phyloP scores from a whole-genome alignment of 1,284 basidiomycete species.

The Heliocybe sulcata region DNA sequence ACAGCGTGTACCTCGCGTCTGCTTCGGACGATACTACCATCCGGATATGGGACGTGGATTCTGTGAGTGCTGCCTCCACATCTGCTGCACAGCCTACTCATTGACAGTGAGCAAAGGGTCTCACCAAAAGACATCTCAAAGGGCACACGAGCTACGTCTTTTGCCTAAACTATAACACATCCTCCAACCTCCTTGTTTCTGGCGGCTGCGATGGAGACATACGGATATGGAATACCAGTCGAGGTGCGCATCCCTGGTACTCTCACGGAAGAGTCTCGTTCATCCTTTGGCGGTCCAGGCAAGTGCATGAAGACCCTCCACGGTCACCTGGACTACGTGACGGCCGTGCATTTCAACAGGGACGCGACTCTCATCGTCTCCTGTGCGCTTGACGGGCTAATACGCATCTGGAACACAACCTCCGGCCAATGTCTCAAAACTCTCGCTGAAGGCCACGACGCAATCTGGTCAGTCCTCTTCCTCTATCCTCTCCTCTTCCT shows the following conservation, averaged over 20 bases:
- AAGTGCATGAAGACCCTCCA: constrained; percentile 79
- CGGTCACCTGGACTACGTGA: constrained; percentile 93
- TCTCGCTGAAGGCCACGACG: constrained; percentile 84
- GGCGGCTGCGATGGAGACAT: constrained; percentile 92
- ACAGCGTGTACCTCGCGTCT: constrained; percentile 77
- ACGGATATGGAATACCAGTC: constrained; percentile 84
- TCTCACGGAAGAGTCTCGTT: not conserved
- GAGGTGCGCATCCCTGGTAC: constrained; percentile 41
- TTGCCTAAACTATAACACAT: constrained; percentile 85
- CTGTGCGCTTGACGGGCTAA: constrained; percentile 87
- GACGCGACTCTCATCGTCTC: constrained; percentile 91
- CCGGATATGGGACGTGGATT: constrained; percentile 80
- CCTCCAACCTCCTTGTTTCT: constrained; percentile 84
- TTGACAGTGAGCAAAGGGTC: constrained; percentile 38
- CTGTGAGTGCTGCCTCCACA: constrained; percentile 35
- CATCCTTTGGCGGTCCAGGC: constrained; percentile 31
- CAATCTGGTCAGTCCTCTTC: constrained; percentile 61
- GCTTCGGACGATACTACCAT: constrained; percentile 88
- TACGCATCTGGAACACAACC: constrained; percentile 95
- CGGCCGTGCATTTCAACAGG: constrained; percentile 88
- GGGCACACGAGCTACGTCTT: constrained; percentile 90
- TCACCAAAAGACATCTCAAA: constrained; percentile 58
- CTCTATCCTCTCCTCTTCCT: constrained; percentile 3
- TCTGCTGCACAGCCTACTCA: not conserved
- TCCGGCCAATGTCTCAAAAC: constrained; percentile 96